Evolutionary conservation across 805 yeast species (phyloP), one percentile per base, ranked within the genome.

Genomic region (Blastobotrys robertii): DNA sequence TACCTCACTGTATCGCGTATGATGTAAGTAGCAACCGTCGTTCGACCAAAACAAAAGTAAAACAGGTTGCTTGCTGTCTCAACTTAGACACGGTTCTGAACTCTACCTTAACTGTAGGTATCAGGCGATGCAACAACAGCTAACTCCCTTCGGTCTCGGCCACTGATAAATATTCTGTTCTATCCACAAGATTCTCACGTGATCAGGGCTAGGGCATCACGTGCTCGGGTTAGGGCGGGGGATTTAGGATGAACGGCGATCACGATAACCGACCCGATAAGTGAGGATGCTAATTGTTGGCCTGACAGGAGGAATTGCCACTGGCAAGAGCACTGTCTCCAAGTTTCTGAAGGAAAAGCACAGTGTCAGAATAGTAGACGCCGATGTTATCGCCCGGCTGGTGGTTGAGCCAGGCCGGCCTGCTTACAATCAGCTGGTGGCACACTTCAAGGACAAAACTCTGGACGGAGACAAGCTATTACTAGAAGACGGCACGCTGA

Each of bases 251-350:
- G 14, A 3, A 7, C 34, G 34, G 12, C 9, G 34, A 10, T 30
- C 12, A n/a, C 3, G 32, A n/a, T 30, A 11, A 8, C 11, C 11
- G 32, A 30, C 32, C 12, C 32, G 12, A 8, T n/a, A 12, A 22
- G 28, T 25, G 35, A 44, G 9, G 19, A 90, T 92, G 98, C 72
- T 92, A 37, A 72, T 92, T 29, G 73, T 92, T 4, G 99, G 99
- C 1, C 72, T 92, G n/a, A 92, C 98, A 0, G 99, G 99, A 1
- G 96, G 97, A 1, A 92, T 92, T 39, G 95, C 96, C 4, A 74
- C 92, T n/a, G 99, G 99, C 2, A 92, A 92, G 56, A 81, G 95
- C 13, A 90, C 97, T 0, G 97, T 84, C 0, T 84, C 96, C 0
- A 56, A 64, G 12, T 60, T 73, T 30, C 63, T 92, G 8, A 48